Conservation (phyloP, 2,329 filamentous ascomycete genomes). For the Apiospora hydei region DNA sequence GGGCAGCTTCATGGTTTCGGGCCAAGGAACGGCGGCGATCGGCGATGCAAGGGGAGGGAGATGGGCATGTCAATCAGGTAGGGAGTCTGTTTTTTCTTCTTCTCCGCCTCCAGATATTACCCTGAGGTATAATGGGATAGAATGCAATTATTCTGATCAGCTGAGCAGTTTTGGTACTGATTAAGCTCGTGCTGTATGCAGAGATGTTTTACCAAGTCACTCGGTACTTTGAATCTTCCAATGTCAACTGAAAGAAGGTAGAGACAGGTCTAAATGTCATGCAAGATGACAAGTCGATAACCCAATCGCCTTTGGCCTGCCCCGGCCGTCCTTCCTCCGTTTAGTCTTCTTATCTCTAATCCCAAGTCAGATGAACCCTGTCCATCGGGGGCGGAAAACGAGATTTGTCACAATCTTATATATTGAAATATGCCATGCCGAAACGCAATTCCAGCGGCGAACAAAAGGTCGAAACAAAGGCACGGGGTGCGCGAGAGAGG, state of each 20-base stretch:
- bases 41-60: background rate
- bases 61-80: background rate
- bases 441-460: background rate
- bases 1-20: constrained; percentile 15
- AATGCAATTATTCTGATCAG: background rate
- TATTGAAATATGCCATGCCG: background rate
- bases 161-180: background rate
- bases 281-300: constrained; percentile 3
- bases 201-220: background rate
- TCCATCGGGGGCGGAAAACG: background rate
- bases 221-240: background rate
- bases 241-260: background rate
- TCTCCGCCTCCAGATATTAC: background rate
- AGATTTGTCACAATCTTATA: constrained; percentile 5
- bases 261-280: background rate
- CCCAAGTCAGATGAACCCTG: constrained; percentile 4
- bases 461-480: background rate
- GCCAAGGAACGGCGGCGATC: background rate
- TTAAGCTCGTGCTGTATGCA: background rate
- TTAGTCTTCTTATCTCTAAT: background rate
- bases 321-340: background rate
- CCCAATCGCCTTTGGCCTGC: background rate
- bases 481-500: background rate
- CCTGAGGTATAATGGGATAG: background rate
- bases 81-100: background rate